Evolutionary conservation across 2,329 filamentous ascomycete genomes (phyloP), one percentile per base, ranked within the genome.

Genomic region (Coleophoma cylindrospora): DNA sequence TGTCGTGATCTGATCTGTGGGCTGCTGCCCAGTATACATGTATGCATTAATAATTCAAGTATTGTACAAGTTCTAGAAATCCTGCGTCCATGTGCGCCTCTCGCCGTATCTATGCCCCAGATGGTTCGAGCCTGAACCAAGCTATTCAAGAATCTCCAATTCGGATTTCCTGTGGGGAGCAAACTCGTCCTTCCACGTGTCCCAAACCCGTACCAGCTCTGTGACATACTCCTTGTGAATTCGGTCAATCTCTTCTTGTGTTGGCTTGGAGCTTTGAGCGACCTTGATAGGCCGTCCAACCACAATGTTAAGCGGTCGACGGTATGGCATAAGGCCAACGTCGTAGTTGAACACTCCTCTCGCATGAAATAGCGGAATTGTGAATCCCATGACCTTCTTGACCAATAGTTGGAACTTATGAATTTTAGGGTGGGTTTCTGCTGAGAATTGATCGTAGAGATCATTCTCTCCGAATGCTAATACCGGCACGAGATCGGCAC

Each of bases 331-430:
- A 61, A 97, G 73, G 4, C 94, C 94, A 13, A 96, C 89, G 66
- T 99, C 94, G 65, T 99, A 97, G 68, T 99, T 99, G 72, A 97
- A 96, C 38, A 97, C 85, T 12, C 92, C 92, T 22, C 91, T 74
- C 3, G 91, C 92, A 66, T 96, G 91, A 61, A 96, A 87, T 27
- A 95, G 79, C 1, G 94, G 91, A 11, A 97, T 77, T 0, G 94
- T 97, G 62, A 96, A 99, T 47, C 95, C 95, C 75, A 95, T 83
- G 6, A 87, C 74, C 59, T 86, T 87, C 70, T 97, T 92, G 50
- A 95, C 74, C 27, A 91, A 71, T 72, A 96, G 83, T 70, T 99
- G 94, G 36, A 88, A 70, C 63, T 82, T 84, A 72, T 92, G 87
- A 49, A 97, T 81, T 52, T 81, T 73, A 1, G 92, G 91, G 63